These are phyloP conservation scores for Yamadazyma dendronema DNA, from an alignment of 1,139 yeast species.

Conservation along the genomic window DNA sequence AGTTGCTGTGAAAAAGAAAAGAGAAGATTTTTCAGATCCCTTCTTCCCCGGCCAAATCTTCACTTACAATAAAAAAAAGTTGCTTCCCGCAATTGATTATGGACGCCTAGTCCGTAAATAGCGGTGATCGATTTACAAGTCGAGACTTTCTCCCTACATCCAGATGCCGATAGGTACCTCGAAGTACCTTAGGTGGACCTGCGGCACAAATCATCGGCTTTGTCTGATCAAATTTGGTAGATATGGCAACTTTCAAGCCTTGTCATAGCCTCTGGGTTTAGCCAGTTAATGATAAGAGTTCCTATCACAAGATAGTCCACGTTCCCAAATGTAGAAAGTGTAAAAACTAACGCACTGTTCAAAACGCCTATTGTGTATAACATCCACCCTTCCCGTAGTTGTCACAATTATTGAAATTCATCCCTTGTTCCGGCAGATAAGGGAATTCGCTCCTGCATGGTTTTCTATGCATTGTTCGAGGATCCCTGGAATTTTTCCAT, in stretches of 20 bases:
- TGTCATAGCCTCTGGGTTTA: no score
- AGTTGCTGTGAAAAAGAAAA: no score
- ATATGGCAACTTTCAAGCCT: no score
- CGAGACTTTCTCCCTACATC: not conserved
- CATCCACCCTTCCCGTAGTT: not conserved
- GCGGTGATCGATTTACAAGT: not conserved
- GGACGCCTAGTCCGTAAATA: not conserved
- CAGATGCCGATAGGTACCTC: not conserved
- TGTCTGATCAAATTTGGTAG: no score
- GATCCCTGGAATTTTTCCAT: constrained; percentile 1
- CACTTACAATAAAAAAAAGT: not conserved
- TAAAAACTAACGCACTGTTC: no score
- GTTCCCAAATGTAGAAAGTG: not conserved
- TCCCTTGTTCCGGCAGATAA: not conserved
- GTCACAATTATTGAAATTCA: not conserved
- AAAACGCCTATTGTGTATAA: not conserved
- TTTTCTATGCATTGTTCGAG: constrained; percentile 1
- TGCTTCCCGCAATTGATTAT: not conserved
- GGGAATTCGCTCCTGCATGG: not conserved
- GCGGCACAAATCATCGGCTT: no score
- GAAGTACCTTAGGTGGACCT: not conserved
- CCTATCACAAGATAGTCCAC: no score
- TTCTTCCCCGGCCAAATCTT: not conserved
- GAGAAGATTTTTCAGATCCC: no score
- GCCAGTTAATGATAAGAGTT: no score